phyloP scores from a whole-genome alignment of 495 filamentous ascomycete genomes.

The Neurospora pannonica region DNA sequence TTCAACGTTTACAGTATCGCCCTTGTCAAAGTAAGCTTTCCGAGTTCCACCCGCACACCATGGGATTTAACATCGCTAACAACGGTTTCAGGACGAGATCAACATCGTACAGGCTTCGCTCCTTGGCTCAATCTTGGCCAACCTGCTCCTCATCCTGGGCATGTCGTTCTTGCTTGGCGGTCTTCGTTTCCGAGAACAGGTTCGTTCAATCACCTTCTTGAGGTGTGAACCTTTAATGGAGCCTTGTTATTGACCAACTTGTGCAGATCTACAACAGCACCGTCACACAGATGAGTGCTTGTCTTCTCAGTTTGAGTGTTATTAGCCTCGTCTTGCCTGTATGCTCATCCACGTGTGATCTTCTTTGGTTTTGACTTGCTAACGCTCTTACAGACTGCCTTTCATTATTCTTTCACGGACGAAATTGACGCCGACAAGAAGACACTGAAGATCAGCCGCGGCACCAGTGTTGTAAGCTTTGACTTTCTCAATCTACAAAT shows the following conservation, averaged over 20 bases:
- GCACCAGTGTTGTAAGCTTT: constrained; percentile 69
- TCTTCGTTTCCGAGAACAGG: constrained; percentile 79
- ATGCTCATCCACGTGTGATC: constrained; percentile 8
- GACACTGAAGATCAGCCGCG: constrained; percentile 76
- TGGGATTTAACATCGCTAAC: constrained; percentile 20
- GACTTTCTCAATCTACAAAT: neutral
- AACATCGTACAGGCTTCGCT: constrained; percentile 82
- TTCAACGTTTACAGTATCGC: constrained; percentile 47
- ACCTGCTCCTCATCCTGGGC: constrained; percentile 78
- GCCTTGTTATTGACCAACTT: constrained; percentile 10
- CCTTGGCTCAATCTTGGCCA: constrained; percentile 79
- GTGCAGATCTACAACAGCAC: constrained; percentile 82
- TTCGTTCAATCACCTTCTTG: constrained; percentile 16
- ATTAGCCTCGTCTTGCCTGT: constrained; percentile 74
- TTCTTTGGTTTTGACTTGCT: neutral
- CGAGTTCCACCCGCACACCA: constrained; percentile 7
- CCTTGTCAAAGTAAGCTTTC: constrained; percentile 45
- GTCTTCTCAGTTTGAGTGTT: constrained; percentile 79
- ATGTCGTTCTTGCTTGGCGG: constrained; percentile 86
- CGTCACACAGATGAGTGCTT: constrained; percentile 91
- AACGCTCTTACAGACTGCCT: constrained; percentile 53
- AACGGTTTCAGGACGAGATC: constrained; percentile 57
- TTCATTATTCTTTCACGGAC: constrained; percentile 76
- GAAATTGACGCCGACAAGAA: constrained; percentile 50
- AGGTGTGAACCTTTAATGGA: neutral